Percentiles rank a stretch among this genome's conserved stretches.
Conservation (phyloP, 2,329 filamentous ascomycete genomes). For the Tothia fuscella region DNA sequence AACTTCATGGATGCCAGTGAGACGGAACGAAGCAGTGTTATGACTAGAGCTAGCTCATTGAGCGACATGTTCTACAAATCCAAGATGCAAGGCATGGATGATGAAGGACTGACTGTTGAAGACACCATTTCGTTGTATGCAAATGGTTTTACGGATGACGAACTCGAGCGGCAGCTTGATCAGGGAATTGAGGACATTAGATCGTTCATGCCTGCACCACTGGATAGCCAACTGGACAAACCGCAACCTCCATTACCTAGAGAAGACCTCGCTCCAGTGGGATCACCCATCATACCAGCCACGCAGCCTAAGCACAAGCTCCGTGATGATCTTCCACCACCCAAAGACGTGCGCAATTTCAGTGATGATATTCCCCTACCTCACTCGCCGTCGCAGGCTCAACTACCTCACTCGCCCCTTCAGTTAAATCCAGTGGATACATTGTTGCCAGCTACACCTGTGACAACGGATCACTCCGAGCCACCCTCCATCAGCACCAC, state of each 20-base stretch:
- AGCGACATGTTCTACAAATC: constrained; percentile 38
- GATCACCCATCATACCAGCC: background rate
- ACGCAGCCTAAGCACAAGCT: background rate
- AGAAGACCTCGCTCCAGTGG: background rate
- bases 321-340: background rate
- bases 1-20: constrained; percentile 45
- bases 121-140: constrained; percentile 51
- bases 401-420: constrained; percentile 2
- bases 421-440: constrained; percentile 1
- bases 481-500: no score
- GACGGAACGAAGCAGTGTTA: constrained; percentile 74
- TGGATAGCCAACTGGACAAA: background rate
- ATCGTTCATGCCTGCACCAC: constrained; percentile 1
- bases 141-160: constrained; percentile 40
- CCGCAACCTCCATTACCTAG: no score
- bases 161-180: constrained; percentile 16
- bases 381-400: constrained; percentile 3
- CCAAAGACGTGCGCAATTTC: background rate
- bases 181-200: constrained; percentile 4
- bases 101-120: constrained; percentile 44
- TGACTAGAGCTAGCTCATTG: constrained; percentile 67
- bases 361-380: background rate
- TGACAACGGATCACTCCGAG: background rate
- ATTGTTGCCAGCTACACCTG: background rate
- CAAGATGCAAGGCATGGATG: constrained; percentile 18